Evolutionary conservation across 2,329 filamentous ascomycete species (phyloP).

Genomic region (Amylocarpus encephaloides): DNA sequence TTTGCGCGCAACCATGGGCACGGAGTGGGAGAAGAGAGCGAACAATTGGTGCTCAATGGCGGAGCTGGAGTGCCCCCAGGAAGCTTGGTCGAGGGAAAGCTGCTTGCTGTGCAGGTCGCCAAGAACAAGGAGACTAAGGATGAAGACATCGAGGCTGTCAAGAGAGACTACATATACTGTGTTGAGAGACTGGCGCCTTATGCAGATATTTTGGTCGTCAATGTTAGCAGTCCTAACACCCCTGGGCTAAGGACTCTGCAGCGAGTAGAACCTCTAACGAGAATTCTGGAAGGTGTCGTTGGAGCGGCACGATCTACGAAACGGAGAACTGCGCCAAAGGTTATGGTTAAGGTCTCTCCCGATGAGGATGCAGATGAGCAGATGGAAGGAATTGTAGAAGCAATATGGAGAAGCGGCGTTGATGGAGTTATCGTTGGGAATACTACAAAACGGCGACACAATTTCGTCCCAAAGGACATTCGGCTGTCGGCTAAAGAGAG

Average conservation of each 20-base stretch:
- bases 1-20: constrained; percentile 69
- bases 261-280: constrained; percentile 73
- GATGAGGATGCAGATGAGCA: constrained; percentile 86
- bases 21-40: constrained; percentile 54
- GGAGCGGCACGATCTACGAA: constrained; percentile 63
- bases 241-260: constrained; percentile 85
- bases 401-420: constrained; percentile 75
- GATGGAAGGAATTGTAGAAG: constrained; percentile 80
- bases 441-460: constrained; percentile 79
- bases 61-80: constrained; percentile 73
- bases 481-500: constrained; percentile 61
- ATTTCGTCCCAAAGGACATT: constrained; percentile 61
- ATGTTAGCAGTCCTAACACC: constrained; percentile 95
- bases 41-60: constrained; percentile 70
- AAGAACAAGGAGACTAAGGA: constrained; percentile 96
- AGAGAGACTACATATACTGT: constrained; percentile 80
- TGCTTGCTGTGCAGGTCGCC: constrained; percentile 87
- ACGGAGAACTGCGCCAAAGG: constrained; percentile 65
- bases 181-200: constrained; percentile 77
- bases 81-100: constrained; percentile 66
- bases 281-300: constrained; percentile 77
- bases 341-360: constrained; percentile 98
- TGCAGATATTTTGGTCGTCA: constrained; percentile 94
- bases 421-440: constrained; percentile 97
- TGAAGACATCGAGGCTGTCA: constrained; percentile 74